Evolutionary conservation across 106 monocot genomes (phyloP).

Genomic region (Acorus calamus): DNA sequence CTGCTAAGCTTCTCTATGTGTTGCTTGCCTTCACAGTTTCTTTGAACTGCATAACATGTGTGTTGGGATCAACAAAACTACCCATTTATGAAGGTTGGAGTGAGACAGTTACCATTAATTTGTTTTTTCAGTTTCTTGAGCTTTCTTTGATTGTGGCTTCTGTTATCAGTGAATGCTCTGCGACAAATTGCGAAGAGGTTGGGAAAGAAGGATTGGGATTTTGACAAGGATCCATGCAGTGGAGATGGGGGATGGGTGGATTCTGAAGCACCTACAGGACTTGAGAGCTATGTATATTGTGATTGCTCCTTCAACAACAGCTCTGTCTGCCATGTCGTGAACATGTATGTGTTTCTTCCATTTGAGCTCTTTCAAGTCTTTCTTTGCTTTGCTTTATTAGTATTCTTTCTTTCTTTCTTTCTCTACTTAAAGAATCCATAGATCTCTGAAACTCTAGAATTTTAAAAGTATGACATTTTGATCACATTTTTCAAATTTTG

Average conservation of each 20-base stretch:
- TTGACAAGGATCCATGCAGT: slow-evolving; percentile 56
- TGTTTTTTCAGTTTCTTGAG: no score
- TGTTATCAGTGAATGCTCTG: slow-evolving; percentile 32
- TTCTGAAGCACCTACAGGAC: slow-evolving; percentile 9
- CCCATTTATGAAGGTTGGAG: no score
- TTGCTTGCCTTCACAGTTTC: no score
- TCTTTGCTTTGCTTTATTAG: not conserved
- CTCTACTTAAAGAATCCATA: not conserved
- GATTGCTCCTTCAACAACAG: slow-evolving; percentile 31
- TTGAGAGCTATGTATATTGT: slow-evolving; percentile 37
- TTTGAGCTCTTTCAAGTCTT: not conserved
- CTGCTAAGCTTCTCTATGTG: no score
- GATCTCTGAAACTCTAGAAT: no score
- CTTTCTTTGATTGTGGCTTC: no score
- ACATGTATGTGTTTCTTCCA: slow-evolving; percentile 16
- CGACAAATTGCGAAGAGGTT: slow-evolving; percentile 25
- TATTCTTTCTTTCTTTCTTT: not conserved
- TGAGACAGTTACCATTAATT: no score
- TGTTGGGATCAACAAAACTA: no score
- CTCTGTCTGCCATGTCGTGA: slow-evolving; percentile 33
- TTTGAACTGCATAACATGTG: no score
- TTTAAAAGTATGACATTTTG: no score
- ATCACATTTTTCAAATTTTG: no score
- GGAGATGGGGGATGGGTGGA: slow-evolving; percentile 28
- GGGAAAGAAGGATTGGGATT: slow-evolving; percentile 50